Base-by-base conservation (phyloP, 306 rosid genomes). In the Adenanthera pavonina region DNA sequence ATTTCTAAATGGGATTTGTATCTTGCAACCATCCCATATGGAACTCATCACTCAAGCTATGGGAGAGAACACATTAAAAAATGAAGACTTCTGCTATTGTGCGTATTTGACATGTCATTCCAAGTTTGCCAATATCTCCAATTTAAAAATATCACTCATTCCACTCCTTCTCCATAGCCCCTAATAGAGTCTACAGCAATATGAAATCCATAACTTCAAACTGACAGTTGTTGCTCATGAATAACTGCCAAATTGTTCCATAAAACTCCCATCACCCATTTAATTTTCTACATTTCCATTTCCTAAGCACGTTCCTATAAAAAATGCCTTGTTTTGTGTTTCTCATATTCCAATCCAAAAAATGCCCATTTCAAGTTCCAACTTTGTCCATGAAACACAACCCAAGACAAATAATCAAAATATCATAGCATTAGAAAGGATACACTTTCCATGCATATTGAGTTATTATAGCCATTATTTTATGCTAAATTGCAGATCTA, bases 331-430 rank as follows among this genome's bases (percentile, higher is more conserved):
- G 10, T 30, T 52, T 65, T 5, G 49, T 5, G 49, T 48, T 36
- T 43, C 14, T 25, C 54, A 60, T 13, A 68, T 51, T 49, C 51
- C 75, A 61, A 43, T 35, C 51, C 51, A 8, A 35, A 43, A 46
- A 56, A 80, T 33, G 65, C 51, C 66, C 81, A 0, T 66, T 81
- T 57, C 3, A 59, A 59, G 38, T 25, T 59, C 25, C 74, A 77
- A 77, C 60, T 72, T 41, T 48, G 76, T 78, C 59, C 52, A 49
- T 38, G 69, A 66, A 40, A 46, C 69, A 40, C 74, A 40, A 82
- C 69, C 57, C 62, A 66, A 78, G 67, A 61, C 51, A 74, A 69
- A 13, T 46, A 80, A 64, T 79, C 19, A 70, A 9, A 3, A 25
- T 3, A 70, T 70, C 47, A 14, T 20, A 48, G 33, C 9, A 16